These are phyloP conservation scores for Sequoia sempervirens DNA, from an alignment of 75 land plant species.

Conservation along the genomic window DNA sequence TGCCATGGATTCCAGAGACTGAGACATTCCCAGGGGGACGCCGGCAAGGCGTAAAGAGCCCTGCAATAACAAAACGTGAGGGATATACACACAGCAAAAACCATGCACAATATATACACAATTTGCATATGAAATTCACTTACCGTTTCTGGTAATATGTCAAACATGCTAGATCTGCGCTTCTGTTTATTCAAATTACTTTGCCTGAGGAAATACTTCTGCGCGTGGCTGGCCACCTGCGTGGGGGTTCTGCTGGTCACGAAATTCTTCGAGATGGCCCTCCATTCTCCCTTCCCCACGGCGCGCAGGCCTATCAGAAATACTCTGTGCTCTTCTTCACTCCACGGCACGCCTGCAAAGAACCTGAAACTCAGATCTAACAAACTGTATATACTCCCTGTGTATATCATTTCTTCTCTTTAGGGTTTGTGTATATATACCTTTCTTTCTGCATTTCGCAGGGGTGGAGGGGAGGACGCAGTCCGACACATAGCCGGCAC, in stretches of 20 bases:
- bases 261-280: conserved; percentile 47
- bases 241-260: conserved; percentile 52
- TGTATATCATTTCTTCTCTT: neutral
- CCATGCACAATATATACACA: neutral
- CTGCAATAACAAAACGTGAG: neutral
- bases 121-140: too few relatives aligned
- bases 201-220: conserved; percentile 48
- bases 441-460: conserved; percentile 63
- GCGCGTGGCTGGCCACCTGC: conserved; percentile 58
- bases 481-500: conserved; percentile 65
- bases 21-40: too few relatives aligned
- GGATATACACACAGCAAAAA: neutral
- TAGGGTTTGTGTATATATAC: conserved; percentile 18
- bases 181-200: conserved; percentile 35
- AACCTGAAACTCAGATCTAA: conserved; percentile 1
- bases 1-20: neutral
- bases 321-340: conserved; percentile 53
- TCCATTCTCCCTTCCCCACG: conserved; percentile 55
- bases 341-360: conserved; percentile 39
- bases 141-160: conserved; percentile 8
- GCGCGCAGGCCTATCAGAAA: conserved; percentile 43
- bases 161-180: conserved; percentile 51
- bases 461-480: conserved; percentile 56
- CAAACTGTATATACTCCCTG: too few relatives aligned
- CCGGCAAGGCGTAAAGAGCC: too few relatives aligned